phyloP scores from a whole-genome alignment of 305 asterid genomes.

The Petunia hybrid region DNA sequence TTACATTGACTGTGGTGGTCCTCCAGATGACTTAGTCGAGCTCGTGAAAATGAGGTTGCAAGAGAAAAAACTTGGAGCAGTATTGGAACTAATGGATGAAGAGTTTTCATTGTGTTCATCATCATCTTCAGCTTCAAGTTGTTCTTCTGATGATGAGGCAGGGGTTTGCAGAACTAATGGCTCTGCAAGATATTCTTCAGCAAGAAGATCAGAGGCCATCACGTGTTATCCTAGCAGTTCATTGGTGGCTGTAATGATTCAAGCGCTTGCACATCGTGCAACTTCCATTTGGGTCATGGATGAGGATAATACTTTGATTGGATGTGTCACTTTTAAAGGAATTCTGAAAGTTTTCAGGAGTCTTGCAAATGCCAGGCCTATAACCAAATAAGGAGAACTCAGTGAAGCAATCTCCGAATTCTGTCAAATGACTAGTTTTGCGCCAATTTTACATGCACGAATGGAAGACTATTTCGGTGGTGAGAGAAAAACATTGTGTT shows the following conservation, averaged over 20 bases:
- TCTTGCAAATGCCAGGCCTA: constrained; percentile 32
- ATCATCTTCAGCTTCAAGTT: constrained; percentile 41
- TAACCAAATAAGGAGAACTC: constrained; percentile 33
- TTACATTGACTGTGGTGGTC: constrained; percentile 83
- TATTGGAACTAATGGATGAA: constrained; percentile 59
- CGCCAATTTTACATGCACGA: not conserved
- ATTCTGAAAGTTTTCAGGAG: constrained; percentile 62
- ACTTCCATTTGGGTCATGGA: constrained; percentile 82
- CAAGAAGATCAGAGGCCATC: constrained; percentile 71
- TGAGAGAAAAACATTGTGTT: not conserved
- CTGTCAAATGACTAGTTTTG: no score
- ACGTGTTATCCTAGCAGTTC: constrained; percentile 71
- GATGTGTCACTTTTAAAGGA: constrained; percentile 65
- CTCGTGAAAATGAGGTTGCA: constrained; percentile 60
- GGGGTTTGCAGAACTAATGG: constrained; percentile 49
- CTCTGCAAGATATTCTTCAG: constrained; percentile 51
- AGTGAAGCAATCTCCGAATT: constrained; percentile 15
- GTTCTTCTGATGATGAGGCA: constrained; percentile 60
- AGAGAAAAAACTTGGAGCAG: constrained; percentile 68
- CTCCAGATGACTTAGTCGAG: constrained; percentile 74
- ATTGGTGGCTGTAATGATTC: constrained; percentile 79
- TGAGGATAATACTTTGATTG: constrained; percentile 64
- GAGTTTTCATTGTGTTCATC: constrained; percentile 40
- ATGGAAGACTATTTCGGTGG: not conserved
- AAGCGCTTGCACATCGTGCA: constrained; percentile 76